Evolutionary conservation across 768 basidiomycete species (phyloP), one percentile per base, ranked within the genome.

Genomic region (Termitomyces heimii): DNA sequence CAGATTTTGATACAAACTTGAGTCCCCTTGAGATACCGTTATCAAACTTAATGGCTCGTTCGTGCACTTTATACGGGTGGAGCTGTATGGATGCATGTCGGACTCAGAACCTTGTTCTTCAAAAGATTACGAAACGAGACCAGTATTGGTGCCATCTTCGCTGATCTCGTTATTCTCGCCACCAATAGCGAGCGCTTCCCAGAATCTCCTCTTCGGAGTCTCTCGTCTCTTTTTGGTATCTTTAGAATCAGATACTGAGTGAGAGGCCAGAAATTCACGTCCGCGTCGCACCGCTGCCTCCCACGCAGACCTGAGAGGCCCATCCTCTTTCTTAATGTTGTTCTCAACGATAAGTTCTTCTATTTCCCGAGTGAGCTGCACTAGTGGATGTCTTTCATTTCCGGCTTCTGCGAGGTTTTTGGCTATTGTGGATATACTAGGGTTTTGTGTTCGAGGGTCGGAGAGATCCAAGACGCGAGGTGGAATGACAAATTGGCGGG

Each of bases 331-430:
- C 69, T 77, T 82, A 40, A 91, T 69, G 62, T 79, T 81, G 32
- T 73, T 73, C 70, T 89, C 89, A 3, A 90, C 76, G 47, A 88
- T 70, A 64, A 89, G 75, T 40, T 82, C 75, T 67, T 85, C 81
- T 77, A 91, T 85, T 69, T 87, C 86, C 16, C 67, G 58, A 47
- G 75, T 67, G 48, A 89, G 68, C 48, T 68, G 46, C 12, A 70
- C 72, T 52, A 84, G 70, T 12, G 42, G 69, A 35, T 40, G 78
- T 1, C 65, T 59, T 14, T 47, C 35, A 12, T 47, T 29, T 39
- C 37, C 43, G 12, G 44, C 40, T 39, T 58, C 48, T 32, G 18
- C 57, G 8, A 24, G 7, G 10, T 24, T 31, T 22, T 18, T n/a
- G 8, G 39, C 26, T 31, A 6, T 31, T 14, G 46, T 26, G 7